Base-by-base conservation (phyloP, 768 basidiomycete species). In the Phaffia tasmanica region DNA sequence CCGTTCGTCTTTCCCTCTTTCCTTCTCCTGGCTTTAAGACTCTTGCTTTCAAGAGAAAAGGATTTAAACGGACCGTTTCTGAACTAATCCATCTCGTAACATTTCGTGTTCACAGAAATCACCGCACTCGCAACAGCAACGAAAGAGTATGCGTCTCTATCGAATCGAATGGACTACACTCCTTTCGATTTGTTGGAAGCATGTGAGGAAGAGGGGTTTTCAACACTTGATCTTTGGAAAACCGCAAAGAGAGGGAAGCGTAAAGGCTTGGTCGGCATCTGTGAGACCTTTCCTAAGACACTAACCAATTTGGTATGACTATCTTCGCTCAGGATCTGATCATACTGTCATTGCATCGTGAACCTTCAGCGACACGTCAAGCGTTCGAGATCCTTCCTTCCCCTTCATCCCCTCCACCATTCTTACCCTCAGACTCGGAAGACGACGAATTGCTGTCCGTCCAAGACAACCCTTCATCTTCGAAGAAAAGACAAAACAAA, bases 141-240 rank as follows among this genome's bases (percentile, higher is more conserved):
- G 23, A 62, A 48, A 21, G 49, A 48, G 21, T 62, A 62, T 27
- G 61, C 61, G 42, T 19, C 23, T 3, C 61, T 50, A 48, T n/a
- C 61, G 23, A 62, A 62, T 27, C 61, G 61, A 23, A 27, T 62
- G 18, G 49, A 50, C 8, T 51, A 48, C 47, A 50, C 61, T 4
- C 27, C 61, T 2, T 62, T 50, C 61, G 61, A 62, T n/a, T 47
- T 62, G 27, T 32, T 62, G 27, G 46, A 62, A 50, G 61, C 61
- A 19, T 62, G 61, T 27, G 49, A 50, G 49, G 61, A 62, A 7
- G 27, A 62, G 23, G 61, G 61, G 1, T 4, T 62, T 47, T 30
- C 49, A 14, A 32, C 53, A 8, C 42, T n/a, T 15, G 61, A 51
- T 32, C 61, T 62, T 51, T 15, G 21, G 16, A 25, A 62, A 32